These are phyloP conservation scores for Paspalum notatum DNA, from an alignment of 176 grass and related monocot genomes.

Conservation along the genomic window DNA sequence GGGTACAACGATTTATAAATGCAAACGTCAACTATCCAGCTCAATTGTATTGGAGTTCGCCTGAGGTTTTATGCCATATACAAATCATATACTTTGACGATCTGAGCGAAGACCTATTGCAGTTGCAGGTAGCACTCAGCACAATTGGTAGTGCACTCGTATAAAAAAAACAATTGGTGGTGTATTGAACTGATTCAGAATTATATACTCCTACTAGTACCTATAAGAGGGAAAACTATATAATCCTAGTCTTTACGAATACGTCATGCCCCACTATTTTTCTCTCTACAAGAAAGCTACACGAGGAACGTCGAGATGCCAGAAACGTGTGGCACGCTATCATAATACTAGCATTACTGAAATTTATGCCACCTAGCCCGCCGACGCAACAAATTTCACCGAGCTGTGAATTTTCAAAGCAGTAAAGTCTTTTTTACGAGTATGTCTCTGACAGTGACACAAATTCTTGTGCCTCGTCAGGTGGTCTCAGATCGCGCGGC, in stretches of 20 bases:
- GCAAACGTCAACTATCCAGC: constrained; percentile 31
- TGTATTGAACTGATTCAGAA: constrained; percentile 11
- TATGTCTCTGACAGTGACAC: background rate
- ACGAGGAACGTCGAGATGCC: background rate
- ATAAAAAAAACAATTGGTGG: too few relatives aligned
- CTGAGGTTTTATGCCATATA: background rate
- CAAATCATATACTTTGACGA: constrained; percentile 27
- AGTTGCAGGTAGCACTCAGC: background rate
- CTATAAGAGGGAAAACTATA: background rate
- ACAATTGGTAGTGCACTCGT: too few relatives aligned
- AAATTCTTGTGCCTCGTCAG: constrained; percentile 39
- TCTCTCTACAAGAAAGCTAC: background rate
- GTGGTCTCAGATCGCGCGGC: constrained; percentile 91
- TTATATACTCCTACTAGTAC: background rate
- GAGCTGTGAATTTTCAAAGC: background rate
- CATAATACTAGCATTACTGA: background rate
- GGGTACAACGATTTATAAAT: constrained; percentile 17
- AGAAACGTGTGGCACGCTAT: constrained; percentile 9
- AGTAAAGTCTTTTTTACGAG: background rate
- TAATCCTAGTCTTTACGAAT: background rate
- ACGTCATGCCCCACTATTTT: background rate
- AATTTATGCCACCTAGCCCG: background rate
- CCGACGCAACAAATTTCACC: background rate
- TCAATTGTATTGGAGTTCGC: constrained; percentile 4
- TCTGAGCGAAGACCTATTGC: background rate